A percentile compares a stretch with the other conserved stretches of the same genome.
phyloP scores from a whole-genome alignment of 2,329 filamentous ascomycete genomes.

The Ilyonectria robusta region DNA sequence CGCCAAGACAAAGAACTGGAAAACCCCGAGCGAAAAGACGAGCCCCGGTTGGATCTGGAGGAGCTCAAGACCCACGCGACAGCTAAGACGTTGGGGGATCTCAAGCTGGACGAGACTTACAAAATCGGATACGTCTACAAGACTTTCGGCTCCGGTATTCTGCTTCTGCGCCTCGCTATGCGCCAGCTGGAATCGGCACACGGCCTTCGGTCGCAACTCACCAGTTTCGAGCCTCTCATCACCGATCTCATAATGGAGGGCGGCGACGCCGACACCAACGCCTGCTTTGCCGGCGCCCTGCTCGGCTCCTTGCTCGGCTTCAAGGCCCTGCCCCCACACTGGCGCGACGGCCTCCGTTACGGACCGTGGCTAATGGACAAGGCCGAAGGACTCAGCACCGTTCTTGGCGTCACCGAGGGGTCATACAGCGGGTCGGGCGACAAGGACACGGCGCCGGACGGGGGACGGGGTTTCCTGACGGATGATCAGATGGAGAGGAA shows the following conservation, averaged over 20 bases:
- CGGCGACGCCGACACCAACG: constrained; percentile 69
- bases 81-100: constrained; percentile 53
- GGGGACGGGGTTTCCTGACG: constrained; percentile 56
- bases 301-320: constrained; percentile 64
- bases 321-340: constrained; percentile 61
- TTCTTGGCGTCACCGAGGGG: constrained; percentile 55
- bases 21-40: constrained; percentile 45
- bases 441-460: constrained; percentile 58
- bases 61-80: constrained; percentile 60
- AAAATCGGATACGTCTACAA: constrained; percentile 70
- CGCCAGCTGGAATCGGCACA: constrained; percentile 44
- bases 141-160: constrained; percentile 63
- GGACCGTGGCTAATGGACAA: constrained; percentile 62
- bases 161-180: constrained; percentile 61
- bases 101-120: constrained; percentile 60
- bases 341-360: constrained; percentile 63
- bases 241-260: constrained; percentile 65
- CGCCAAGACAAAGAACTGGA: constrained; percentile 40
- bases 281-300: constrained; percentile 65
- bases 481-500: constrained; percentile 55
- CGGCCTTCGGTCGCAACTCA: constrained; percentile 37
- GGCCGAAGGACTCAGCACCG: constrained; percentile 56
- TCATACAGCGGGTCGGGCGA: constrained; percentile 54
- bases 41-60: constrained; percentile 53
- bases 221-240: constrained; percentile 62